Evolutionary conservation across 257 asterid species (phyloP).

Genomic region (Salvia rosmarinus): DNA sequence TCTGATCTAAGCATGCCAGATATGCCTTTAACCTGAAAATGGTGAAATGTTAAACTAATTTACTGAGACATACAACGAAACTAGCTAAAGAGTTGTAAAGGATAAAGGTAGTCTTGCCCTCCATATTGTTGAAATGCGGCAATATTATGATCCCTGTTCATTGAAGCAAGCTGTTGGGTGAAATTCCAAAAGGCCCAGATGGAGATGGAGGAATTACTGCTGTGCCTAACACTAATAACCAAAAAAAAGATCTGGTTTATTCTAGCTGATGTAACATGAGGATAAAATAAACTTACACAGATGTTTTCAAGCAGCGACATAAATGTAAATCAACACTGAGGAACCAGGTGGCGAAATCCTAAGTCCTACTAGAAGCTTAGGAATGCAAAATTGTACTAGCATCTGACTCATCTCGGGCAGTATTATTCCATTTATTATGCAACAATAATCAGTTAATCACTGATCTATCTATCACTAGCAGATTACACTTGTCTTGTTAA

Average conservation of each 20-base stretch:
- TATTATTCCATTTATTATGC: background rate
- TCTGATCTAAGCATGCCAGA: conserved; percentile 67
- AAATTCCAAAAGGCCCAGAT: conserved; percentile 66
- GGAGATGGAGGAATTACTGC: conserved; percentile 65
- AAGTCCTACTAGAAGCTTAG: conserved; percentile 11
- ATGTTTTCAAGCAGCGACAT: conserved; percentile 4
- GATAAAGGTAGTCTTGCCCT: conserved; percentile 54
- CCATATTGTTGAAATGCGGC: conserved; percentile 77
- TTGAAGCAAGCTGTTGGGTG: conserved; percentile 69
- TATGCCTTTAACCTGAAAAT: conserved; percentile 72
- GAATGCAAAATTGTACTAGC: background rate
- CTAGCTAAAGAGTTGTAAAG: conserved; percentile 4
- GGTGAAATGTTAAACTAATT: conserved; percentile 19
- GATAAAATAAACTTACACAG: background rate
- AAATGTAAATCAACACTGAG: background rate
- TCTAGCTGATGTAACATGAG: too few relatives aligned
- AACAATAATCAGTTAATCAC: background rate
- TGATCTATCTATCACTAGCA: background rate
- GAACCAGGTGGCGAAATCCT: background rate
- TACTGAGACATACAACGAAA: background rate
- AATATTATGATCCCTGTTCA: conserved; percentile 70
- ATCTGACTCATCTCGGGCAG: background rate
- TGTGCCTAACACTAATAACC: conserved; percentile 68
- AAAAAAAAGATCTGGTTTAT: conserved; percentile 34
- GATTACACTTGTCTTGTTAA: background rate